These are phyloP conservation scores for Apostasia shenzhenica DNA, from an alignment of 106 monocot species.

Conservation along the genomic window DNA sequence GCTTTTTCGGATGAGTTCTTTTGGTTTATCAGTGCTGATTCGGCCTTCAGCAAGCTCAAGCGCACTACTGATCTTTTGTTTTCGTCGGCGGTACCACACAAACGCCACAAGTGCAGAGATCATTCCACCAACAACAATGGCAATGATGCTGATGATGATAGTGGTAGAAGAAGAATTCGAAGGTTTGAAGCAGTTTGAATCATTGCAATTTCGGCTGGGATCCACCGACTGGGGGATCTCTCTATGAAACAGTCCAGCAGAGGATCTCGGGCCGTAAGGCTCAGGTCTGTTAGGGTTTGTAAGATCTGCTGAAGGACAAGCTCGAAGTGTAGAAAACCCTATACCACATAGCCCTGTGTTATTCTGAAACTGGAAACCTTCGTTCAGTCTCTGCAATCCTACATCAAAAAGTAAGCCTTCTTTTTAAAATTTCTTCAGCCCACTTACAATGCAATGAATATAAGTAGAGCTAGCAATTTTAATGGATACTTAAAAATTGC, in stretches of 20 bases:
- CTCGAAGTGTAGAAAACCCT: slow-evolving; percentile 39
- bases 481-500: too few species aligned
- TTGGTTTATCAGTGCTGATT: slow-evolving; percentile 45
- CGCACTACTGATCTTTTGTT: slow-evolving; percentile 46
- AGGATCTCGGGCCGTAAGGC: slow-evolving; percentile 25
- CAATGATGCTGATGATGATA: slow-evolving; percentile 15
- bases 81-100: slow-evolving; percentile 31
- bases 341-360: slow-evolving; percentile 57
- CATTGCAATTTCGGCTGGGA: slow-evolving; percentile 25
- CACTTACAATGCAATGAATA: too few species aligned
- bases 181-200: slow-evolving; percentile 23
- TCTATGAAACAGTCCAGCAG: slow-evolving; percentile 12
- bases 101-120: slow-evolving; percentile 31
- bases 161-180: slow-evolving; percentile 25
- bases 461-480: too few species aligned
- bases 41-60: slow-evolving; percentile 46
- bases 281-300: slow-evolving; percentile 44
- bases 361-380: slow-evolving; percentile 54
- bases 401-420: slow-evolving; percentile 4
- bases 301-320: slow-evolving; percentile 47
- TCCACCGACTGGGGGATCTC: slow-evolving; percentile 42
- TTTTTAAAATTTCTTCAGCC: too few species aligned
- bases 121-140: slow-evolving; percentile 8
- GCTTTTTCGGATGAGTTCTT: slow-evolving; percentile 30
- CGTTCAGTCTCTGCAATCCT: slow-evolving; percentile 51